These are phyloP conservation scores for Strigomonas culicis DNA, from an alignment of 208 protist genomes.

Conservation along the genomic window DNA sequence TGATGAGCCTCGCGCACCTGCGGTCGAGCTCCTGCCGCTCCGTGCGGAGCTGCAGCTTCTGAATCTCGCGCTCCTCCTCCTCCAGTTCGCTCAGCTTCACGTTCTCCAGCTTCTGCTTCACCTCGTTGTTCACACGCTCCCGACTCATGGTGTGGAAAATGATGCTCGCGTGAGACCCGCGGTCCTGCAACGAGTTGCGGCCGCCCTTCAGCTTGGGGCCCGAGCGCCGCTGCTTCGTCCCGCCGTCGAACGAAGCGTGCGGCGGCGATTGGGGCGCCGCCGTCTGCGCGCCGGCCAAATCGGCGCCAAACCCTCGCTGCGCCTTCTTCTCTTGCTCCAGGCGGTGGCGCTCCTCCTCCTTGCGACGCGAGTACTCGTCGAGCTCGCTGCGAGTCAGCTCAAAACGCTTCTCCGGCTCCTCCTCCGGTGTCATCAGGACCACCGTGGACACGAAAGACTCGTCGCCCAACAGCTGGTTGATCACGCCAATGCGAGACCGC, in stretches of 20 bases:
- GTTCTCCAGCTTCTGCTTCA: slow-evolving; percentile 80
- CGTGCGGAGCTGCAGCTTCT: slow-evolving; percentile 43
- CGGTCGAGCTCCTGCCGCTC: slow-evolving; percentile 61
- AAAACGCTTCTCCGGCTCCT: slow-evolving; percentile 74
- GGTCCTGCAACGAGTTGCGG: slow-evolving; percentile 20
- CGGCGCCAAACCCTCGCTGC: slow-evolving; percentile 84
- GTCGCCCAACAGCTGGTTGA: slow-evolving; percentile 70
- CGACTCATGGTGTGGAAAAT: slow-evolving; percentile 52
- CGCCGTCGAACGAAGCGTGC: not conserved
- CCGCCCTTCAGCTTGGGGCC: slow-evolving; percentile 17
- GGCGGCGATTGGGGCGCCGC: not conserved
- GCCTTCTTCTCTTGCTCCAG: slow-evolving; percentile 78
- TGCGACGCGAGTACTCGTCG: slow-evolving; percentile 50
- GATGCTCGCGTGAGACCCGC: slow-evolving; percentile 36
- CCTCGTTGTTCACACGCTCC: slow-evolving; percentile 77
- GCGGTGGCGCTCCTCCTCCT: slow-evolving; percentile 37
- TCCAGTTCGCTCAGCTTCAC: slow-evolving; percentile 72
- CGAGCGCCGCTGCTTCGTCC: slow-evolving; percentile 7
- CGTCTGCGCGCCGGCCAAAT: slow-evolving; percentile 45
- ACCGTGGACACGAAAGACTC: slow-evolving; percentile 16
- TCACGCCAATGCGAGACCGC: slow-evolving; percentile 58
- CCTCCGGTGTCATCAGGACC: slow-evolving; percentile 31
- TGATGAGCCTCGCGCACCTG: slow-evolving; percentile 41
- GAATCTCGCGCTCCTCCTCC: slow-evolving; percentile 79
- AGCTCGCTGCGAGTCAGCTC: slow-evolving; percentile 55